Evolutionary conservation across 192 early-diverging fungal species (phyloP).

Genomic region (Borealophlyctis nickersoniae): DNA sequence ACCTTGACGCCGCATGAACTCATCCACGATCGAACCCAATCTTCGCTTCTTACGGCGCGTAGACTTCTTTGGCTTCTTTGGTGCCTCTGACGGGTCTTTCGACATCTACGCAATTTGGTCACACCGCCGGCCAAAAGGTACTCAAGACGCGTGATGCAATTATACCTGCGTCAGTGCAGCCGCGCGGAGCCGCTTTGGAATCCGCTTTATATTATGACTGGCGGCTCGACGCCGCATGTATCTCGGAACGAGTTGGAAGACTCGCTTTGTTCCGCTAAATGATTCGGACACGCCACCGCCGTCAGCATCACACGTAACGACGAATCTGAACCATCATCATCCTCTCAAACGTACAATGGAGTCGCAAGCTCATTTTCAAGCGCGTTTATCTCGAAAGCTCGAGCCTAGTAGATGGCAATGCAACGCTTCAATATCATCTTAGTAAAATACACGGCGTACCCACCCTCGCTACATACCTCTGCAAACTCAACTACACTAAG

Average conservation of each 20-base stretch:
- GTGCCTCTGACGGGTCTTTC: slow-evolving; percentile 17
- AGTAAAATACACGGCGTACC: too few relatives aligned
- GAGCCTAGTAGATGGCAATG: too few relatives aligned
- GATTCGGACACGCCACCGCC: slow-evolving; percentile 38
- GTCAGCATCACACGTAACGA: too few relatives aligned
- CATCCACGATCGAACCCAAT: slow-evolving; percentile 41
- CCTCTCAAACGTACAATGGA: too few relatives aligned
- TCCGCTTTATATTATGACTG: slow-evolving; percentile 88
- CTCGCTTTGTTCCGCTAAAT: too few relatives aligned
- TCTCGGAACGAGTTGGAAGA: slow-evolving; percentile 88
- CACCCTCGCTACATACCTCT: too few relatives aligned
- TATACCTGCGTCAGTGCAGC: slow-evolving; percentile 75
- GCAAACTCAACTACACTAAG: slow-evolving; percentile 60
- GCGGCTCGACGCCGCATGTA: slow-evolving; percentile 91
- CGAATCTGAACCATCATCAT: too few relatives aligned
- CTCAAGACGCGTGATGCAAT: too few relatives aligned
- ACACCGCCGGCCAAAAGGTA: too few relatives aligned
- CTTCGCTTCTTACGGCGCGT: slow-evolving; percentile 39
- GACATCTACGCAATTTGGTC: too few relatives aligned
- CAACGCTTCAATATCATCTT: too few relatives aligned
- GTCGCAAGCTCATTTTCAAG: slow-evolving; percentile 75
- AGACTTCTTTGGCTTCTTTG: slow-evolving; percentile 45
- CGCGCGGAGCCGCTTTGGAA: slow-evolving; percentile 80
- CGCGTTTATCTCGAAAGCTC: slow-evolving; percentile 81
- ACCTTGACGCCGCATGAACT: slow-evolving; percentile 49